Percentiles rank a stretch among this genome's conserved stretches.
Conservation (phyloP, 371 early-diverging fungal genomes). For the Lichtheimia ornata region DNA sequence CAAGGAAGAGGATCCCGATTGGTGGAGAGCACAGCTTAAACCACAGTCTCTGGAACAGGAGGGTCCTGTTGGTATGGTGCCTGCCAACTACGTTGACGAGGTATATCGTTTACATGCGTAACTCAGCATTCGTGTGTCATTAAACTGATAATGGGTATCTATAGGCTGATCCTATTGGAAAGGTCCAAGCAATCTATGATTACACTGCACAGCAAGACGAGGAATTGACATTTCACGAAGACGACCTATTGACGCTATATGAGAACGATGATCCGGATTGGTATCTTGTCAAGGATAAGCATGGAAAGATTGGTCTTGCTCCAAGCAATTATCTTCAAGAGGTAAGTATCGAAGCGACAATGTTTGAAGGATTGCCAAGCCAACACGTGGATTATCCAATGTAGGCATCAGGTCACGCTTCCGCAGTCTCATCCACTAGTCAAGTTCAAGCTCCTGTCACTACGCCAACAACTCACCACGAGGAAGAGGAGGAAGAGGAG, state of each 20-base stretch:
- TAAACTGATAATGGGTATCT: conserved; percentile 2
- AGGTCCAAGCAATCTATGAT: conserved; percentile 72
- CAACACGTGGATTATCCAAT: not conserved
- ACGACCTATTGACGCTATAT: conserved; percentile 68
- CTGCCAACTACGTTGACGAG: conserved; percentile 76
- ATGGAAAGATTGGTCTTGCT: conserved; percentile 64
- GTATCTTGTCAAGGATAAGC: conserved; percentile 64
- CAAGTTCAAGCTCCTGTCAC: not conserved
- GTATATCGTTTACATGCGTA: conserved; percentile 29
- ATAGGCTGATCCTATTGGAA: conserved; percentile 48
- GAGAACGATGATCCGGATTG: conserved; percentile 82
- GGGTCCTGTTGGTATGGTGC: conserved; percentile 73
- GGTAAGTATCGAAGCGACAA: conserved; percentile 12
- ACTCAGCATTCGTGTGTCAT: not conserved
- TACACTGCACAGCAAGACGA: conserved; percentile 77
- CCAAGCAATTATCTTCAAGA: conserved; percentile 80
- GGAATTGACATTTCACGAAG: conserved; percentile 77
- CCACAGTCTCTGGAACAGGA: conserved; percentile 35
- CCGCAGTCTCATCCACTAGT: not conserved
- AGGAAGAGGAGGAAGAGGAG: too few relatives aligned
- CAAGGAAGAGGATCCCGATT: conserved; percentile 67
- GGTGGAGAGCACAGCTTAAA: conserved; percentile 78
- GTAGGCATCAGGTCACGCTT: conserved; percentile 5
- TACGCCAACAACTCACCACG: too few relatives aligned
- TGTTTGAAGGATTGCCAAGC: not conserved